Evolutionary conservation across 2,329 filamentous ascomycete species (phyloP), one percentile per base, ranked within the genome.

Genomic region (Aspergillus tamarii): DNA sequence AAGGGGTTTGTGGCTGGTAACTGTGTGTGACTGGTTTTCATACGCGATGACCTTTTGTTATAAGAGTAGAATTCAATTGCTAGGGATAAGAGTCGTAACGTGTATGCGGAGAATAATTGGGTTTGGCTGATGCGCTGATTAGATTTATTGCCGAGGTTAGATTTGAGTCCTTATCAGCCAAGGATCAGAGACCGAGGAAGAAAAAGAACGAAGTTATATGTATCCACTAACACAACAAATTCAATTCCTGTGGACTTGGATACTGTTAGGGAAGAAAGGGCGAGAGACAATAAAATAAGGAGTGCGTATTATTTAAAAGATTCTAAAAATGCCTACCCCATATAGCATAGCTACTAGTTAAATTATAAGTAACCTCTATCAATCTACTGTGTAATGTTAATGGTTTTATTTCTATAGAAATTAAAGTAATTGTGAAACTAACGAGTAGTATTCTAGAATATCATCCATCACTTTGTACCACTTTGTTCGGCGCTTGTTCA

Each of bases 101-200:
- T 36, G 48, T 26, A 30, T 66, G 64, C 54, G 66, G 62, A 66
- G 63, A 59, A 63, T 39, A 14, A 34, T 34, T 55, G 57, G 57
- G 43, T 60, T 61, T 59, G 58, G 36, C 14, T 28, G 30, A 59
- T 39, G 45, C 52, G n/a, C 30, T 9, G 12, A 48, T 48, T 19
- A 14, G 58, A 61, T n/a, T n/a, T n/a, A n/a, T 73, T 75, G 69
- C 73, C 73, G 73, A 76, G 73, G 73, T 72, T 65, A 66, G 64
- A 63, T 65, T 65, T 48, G 12, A 19, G 26, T 39, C 14, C 16
- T 21, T 59, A 30, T 30, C 30, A 21, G 26, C 48, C 26, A 34
- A 57, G 28, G 23, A 34, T 41, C 48, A 36, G 54, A 32, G 56
- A 45, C 63, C 60, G 60, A 65, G 56, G 57, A 53, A 57, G 21